Base-by-base conservation (phyloP, 2,329 filamentous ascomycete genomes). In the Alternaria arbusti region DNA sequence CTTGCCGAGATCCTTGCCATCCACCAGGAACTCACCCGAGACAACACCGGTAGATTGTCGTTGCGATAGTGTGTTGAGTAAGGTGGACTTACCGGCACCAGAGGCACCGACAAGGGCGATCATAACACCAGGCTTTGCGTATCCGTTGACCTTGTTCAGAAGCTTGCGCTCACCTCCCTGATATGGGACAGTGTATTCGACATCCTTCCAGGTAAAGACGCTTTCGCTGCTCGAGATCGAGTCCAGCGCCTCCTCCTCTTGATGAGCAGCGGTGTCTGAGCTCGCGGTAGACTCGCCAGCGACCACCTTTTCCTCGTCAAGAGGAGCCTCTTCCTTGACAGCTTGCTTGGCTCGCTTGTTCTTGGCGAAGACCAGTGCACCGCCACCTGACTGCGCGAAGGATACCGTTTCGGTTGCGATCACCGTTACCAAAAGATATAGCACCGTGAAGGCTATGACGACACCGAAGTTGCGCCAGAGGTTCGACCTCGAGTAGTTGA, bases 21-120 rank as follows among this genome's bases (percentile, higher is more conserved):
- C 90, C 9, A 93, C 89, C n/a, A 91, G 83, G 85, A 93, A 90
- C 51, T 90, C 86, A 12, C 91, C 91, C n/a, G 81, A 80, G 3
- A 91, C 84, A 11, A 90, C 84, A 60, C 90, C 89, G 58, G 83
- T 85, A 15, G 83, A 89, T 75, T 93, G 90, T 3, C 92, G 87
- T 73, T 94, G 91, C 0, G 91, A 89, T 2, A 92, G 80, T 0
- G 91, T 93, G 78, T 96, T 94, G 17, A 96, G 84, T 0, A 96
- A 82, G 0, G 93, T 96, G 0, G 92, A 94, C 81, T 96, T 96
- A 12, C 93, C 93, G 9, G 93, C 93, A 1, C 90, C 90, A 0
- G 90, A 92, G 2, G 91, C 91, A 57, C 93, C 93, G 84, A 96
- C 92, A 1, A 96, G 82, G 0, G 93, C 93, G 46, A 93, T 89